A percentile compares a stretch with the other conserved stretches of the same genome.
Conservation (phyloP, 208 protist species). For the Crithidia brevicula region DNA sequence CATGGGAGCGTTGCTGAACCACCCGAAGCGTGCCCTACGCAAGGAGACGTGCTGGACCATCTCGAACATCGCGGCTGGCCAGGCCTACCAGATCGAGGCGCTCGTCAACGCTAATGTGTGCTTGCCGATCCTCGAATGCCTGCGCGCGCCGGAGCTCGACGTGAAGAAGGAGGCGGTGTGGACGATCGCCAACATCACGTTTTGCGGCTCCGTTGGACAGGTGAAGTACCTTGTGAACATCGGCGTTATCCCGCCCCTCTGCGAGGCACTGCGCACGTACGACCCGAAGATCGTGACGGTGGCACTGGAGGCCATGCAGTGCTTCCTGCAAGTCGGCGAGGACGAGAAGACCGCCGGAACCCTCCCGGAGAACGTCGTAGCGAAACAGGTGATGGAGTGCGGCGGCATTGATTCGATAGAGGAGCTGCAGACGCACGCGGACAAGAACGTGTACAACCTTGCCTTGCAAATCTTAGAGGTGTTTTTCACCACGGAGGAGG, state of each 20-base stretch:
- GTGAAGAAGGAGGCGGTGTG: constrained; percentile 98
- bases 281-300: constrained; percentile 95
- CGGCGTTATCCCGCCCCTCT: constrained; percentile 92
- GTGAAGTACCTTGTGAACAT: constrained; percentile 91
- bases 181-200: constrained; percentile 96
- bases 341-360: constrained; percentile 47
- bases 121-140: constrained; percentile 90
- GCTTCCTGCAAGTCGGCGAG: constrained; percentile 91
- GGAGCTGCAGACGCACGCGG: constrained; percentile 92
- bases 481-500: constrained; percentile 88
- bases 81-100: constrained; percentile 93
- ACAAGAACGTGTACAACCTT: constrained; percentile 96
- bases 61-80: constrained; percentile 99
- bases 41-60: constrained; percentile 99
- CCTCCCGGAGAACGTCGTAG: constrained; percentile 65
- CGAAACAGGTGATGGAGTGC: constrained; percentile 89
- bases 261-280: constrained; percentile 88
- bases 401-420: constrained; percentile 96
- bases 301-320: constrained; percentile 96
- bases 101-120: constrained; percentile 93
- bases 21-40: constrained; percentile 88
- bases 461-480: constrained; percentile 92
- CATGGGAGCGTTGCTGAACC: constrained; percentile 84
- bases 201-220: constrained; percentile 92
- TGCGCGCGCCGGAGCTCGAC: constrained; percentile 91